phyloP scores from a whole-genome alignment of 352 stramenopile species.

The Elongisporangium anandrum region DNA sequence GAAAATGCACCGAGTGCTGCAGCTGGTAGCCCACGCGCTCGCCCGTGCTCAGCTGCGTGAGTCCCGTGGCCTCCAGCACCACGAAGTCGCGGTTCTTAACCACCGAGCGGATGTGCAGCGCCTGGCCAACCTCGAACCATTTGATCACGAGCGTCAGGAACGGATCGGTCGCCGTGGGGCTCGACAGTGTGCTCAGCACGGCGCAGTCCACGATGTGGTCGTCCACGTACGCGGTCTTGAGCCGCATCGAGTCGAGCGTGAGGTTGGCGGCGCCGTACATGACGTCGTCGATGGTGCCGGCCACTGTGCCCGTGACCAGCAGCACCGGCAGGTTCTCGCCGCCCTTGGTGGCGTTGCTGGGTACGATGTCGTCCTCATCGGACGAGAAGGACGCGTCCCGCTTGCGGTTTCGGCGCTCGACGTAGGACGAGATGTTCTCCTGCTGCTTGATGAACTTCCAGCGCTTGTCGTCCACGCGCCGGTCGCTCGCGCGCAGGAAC shows the following conservation, averaged over 20 bases:
- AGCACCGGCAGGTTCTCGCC: conserved; percentile 29
- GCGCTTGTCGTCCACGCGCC: conserved; percentile 8
- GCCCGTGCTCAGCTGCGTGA: conserved; percentile 30
- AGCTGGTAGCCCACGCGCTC: conserved; percentile 60
- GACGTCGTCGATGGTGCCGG: conserved; percentile 48
- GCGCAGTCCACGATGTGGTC: conserved; percentile 38
- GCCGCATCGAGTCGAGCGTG: conserved; percentile 36
- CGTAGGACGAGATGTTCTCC: conserved; percentile 21
- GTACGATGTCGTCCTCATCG: background rate
- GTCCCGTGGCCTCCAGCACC: conserved; percentile 49
- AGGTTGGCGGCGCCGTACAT: conserved; percentile 47
- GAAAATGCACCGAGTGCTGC: conserved; percentile 58
- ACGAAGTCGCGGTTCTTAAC: conserved; percentile 59
- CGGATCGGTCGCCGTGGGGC: conserved; percentile 31
- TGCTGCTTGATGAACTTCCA: conserved; percentile 31
- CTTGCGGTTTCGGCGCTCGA: conserved; percentile 8
- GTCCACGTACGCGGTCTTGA: conserved; percentile 44
- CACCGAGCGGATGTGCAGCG: conserved; percentile 35
- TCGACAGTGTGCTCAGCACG: conserved; percentile 40
- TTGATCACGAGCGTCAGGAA: conserved; percentile 56
- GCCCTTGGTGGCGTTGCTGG: conserved; percentile 1
- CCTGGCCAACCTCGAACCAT: conserved; percentile 45
- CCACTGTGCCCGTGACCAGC: conserved; percentile 39
- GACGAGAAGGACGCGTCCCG: background rate
- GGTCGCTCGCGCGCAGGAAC: conserved; percentile 8